Conservation (phyloP, 2,329 filamentous ascomycete species). For the Emmonsia crescens region DNA sequence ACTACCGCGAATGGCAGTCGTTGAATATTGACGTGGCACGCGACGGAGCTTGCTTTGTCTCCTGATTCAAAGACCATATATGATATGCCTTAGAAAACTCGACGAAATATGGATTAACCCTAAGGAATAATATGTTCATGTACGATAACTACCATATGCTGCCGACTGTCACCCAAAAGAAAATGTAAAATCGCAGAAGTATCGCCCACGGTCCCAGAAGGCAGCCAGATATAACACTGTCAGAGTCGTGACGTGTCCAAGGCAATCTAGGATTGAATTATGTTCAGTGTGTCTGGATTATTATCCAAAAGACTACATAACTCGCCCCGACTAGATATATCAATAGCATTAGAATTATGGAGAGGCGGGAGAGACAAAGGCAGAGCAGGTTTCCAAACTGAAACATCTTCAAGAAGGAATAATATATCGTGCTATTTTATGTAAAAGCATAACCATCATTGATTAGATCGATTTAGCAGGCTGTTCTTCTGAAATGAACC, state of each 20-base stretch:
- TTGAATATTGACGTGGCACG: not conserved
- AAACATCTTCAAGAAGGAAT: not conserved
- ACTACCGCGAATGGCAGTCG: not conserved
- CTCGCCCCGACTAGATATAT: not conserved
- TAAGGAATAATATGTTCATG: not conserved
- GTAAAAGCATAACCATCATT: not conserved
- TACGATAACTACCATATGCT: not conserved
- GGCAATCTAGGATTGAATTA: not conserved
- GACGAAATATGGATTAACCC: not conserved
- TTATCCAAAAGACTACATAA: not conserved
- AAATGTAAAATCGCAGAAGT: not conserved
- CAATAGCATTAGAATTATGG: not conserved
- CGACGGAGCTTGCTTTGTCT: not conserved
- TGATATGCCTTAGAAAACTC: not conserved
- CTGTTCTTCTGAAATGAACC: not conserved
- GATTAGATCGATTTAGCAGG: not conserved
- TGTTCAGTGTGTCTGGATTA: not conserved
- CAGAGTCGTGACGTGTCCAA: not conserved
- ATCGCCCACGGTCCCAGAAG: not conserved
- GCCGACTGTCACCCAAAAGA: not conserved
- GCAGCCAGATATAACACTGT: not conserved
- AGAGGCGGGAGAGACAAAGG: too few species aligned
- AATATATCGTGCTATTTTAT: not conserved
- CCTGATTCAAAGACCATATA: not conserved
- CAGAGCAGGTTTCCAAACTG: too few species aligned